phyloP scores from a whole-genome alignment of 1,284 basidiomycete species.

The Mycena sp. region DNA sequence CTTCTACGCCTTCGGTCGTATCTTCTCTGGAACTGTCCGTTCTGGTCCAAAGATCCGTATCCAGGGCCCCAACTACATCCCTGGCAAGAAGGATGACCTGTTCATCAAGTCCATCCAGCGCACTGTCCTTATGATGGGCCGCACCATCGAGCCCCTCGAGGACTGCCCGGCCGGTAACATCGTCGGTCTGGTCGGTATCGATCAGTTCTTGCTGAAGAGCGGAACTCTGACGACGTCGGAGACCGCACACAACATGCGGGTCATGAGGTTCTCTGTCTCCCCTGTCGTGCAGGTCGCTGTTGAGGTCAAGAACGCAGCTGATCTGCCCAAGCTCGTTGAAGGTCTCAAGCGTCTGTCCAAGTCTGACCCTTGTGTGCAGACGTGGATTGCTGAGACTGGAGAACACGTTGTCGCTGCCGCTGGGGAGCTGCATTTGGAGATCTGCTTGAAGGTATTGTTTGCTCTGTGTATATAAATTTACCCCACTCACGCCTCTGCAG shows the following conservation, averaged over 20 bases:
- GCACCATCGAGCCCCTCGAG: constrained; percentile 98
- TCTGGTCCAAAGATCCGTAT: constrained; percentile 99
- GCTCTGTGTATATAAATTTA: constrained; percentile 5
- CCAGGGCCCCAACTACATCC: constrained; percentile 98
- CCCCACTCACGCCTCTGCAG: constrained; percentile 45
- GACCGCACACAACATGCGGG: constrained; percentile 99
- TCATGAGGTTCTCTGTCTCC: constrained; percentile 99
- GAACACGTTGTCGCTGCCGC: constrained; percentile 99
- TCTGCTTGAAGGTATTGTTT: constrained; percentile 89
- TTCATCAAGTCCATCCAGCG: constrained; percentile 99
- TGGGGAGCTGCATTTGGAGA: constrained; percentile 99
- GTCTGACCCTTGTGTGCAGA: constrained; percentile 99
- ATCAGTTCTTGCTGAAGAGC: constrained; percentile 99
- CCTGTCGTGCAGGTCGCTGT: constrained; percentile 99
- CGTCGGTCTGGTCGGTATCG: constrained; percentile 98
- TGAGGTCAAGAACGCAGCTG: constrained; percentile 99
- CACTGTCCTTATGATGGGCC: constrained; percentile 99
- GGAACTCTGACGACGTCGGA: constrained; percentile 98
- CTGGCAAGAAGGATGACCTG: constrained; percentile 99
- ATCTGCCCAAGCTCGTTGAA: constrained; percentile 99
- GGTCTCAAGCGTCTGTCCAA: constrained; percentile 99
- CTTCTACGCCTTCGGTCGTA: constrained; percentile 99
- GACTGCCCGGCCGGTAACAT: constrained; percentile 99
- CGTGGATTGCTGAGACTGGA: constrained; percentile 92
- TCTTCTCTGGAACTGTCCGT: constrained; percentile 98